phyloP scores from a whole-genome alignment of 2,329 filamentous ascomycete genomes.

The Verticillium tricorpus region DNA sequence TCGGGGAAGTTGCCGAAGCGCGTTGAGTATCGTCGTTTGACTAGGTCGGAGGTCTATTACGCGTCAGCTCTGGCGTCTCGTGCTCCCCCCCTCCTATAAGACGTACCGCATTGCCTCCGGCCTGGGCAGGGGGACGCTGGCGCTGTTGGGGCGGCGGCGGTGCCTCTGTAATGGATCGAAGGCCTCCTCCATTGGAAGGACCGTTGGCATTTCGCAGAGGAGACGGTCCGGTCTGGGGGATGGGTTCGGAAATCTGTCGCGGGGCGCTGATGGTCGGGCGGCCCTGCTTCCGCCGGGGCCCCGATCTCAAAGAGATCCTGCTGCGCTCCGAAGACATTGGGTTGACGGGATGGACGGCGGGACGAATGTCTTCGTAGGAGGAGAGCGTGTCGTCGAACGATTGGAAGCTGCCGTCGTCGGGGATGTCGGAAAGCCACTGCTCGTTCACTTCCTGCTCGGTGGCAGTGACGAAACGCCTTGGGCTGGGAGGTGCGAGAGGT shows the following conservation, averaged over 20 bases:
- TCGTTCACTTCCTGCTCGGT: neutral
- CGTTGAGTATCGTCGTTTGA: conserved; percentile 92
- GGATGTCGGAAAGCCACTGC: neutral
- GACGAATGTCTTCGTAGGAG: neutral
- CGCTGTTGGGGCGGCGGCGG: conserved; percentile 7
- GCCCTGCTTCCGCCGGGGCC: conserved; percentile 43
- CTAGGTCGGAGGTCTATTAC: conserved; percentile 67
- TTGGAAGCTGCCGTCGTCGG: neutral
- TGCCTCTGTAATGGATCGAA: conserved; percentile 9
- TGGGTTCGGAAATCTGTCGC: conserved; percentile 57
- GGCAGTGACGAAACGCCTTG: neutral
- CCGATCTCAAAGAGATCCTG: conserved; percentile 56
- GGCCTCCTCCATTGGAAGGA: conserved; percentile 2
- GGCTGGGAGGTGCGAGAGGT: neutral
- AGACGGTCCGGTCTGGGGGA: conserved; percentile 39
- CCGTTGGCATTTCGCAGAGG: conserved; percentile 18
- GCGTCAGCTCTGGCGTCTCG: conserved; percentile 15
- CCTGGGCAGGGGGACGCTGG: conserved; percentile 40
- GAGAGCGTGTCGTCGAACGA: neutral
- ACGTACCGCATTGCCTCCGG: conserved; percentile 48
- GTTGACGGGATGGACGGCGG: neutral
- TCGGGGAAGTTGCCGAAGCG: conserved; percentile 76
- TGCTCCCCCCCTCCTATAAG: neutral
- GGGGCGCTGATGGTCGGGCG: conserved; percentile 60
- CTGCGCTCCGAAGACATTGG: neutral